Percentiles rank a stretch among this genome's conserved stretches.
Evolutionary conservation across 441 rosid genomes (phyloP).

Genomic region (Adansonia rubrostipa): DNA sequence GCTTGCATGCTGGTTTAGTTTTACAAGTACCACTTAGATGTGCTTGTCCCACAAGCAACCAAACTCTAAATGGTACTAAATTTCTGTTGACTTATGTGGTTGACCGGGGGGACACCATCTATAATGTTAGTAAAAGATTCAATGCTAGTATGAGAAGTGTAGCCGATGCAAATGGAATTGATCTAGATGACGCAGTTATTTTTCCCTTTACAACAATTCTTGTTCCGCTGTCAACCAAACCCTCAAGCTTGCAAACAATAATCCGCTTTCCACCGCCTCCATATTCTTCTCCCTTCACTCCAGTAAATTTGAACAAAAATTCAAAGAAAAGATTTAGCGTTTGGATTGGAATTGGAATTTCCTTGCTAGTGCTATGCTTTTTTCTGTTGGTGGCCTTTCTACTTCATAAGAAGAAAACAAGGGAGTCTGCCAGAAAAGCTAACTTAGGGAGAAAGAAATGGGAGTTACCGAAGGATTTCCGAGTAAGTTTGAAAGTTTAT

Average conservation of each 20-base stretch:
- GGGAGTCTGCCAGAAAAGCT: slow-evolving; percentile 37
- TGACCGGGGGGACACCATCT: slow-evolving; percentile 37
- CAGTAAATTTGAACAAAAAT: background rate
- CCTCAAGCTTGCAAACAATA: slow-evolving; percentile 45
- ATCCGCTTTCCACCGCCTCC: slow-evolving; percentile 40
- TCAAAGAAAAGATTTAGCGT: slow-evolving; percentile 1
- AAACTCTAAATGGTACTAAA: slow-evolving; percentile 44
- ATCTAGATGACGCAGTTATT: slow-evolving; percentile 24
- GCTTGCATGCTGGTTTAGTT: slow-evolving; percentile 32
- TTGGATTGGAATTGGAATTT: slow-evolving; percentile 22
- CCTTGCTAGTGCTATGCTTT: slow-evolving; percentile 26
- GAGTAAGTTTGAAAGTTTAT: slow-evolving; percentile 49
- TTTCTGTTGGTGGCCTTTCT: slow-evolving; percentile 29
- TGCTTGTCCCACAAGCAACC: slow-evolving; percentile 81
- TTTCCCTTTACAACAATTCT: slow-evolving; percentile 71
- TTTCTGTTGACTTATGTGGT: slow-evolving; percentile 56
- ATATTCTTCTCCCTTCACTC: slow-evolving; percentile 35
- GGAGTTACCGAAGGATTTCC: slow-evolving; percentile 44
- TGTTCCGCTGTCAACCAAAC: slow-evolving; percentile 51
- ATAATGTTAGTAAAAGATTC: slow-evolving; percentile 34
- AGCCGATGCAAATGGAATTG: slow-evolving; percentile 21
- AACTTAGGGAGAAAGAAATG: slow-evolving; percentile 36
- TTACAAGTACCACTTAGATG: slow-evolving; percentile 62
- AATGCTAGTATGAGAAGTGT: slow-evolving; percentile 9
- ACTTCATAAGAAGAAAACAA: slow-evolving; percentile 28